Evolutionary conservation across 805 yeast genomes (phyloP), one percentile per base, ranked within the genome.

Genomic region (Lipomyces japonicus): DNA sequence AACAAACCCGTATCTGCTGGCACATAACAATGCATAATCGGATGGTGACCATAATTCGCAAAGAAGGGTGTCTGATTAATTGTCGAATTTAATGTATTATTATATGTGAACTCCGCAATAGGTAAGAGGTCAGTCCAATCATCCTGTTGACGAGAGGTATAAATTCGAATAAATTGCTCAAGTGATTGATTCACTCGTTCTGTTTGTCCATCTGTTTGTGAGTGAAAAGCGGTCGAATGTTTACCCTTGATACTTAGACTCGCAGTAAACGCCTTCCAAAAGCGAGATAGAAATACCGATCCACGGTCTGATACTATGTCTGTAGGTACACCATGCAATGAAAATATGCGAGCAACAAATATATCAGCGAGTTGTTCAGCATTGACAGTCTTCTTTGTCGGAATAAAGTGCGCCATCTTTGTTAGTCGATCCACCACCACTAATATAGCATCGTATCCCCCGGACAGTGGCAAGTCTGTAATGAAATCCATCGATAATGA

Each of bases 171-270:
- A 10, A 28, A 28, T 14, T 50, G 56, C 26, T 50, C 50, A 24
- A 50, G 18, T 9, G 45, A 43, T 21, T 24, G 36, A 22, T 51
- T 50, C 3, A 32, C n/a, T 18, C 61, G 37, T 50, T 56, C 62
- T 24, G 60, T 57, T 24, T 56, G 61, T 12, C 61, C 62, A 50
- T 56, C 60, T n/a, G 61, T 58, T 31, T 56, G 50, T 5, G n/a
- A n/a, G n/a, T 28, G 32, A 14, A 10, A 10, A 14, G 32, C n/a
- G n/a, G n/a, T n/a, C n/a, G n/a, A n/a, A n/a, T n/a, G n/a, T n/a
- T n/a, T n/a, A n/a, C n/a, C n/a, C n/a, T n/a, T n/a, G n/a, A n/a
- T n/a, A n/a, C n/a, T n/a, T n/a, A n/a, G n/a, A n/a, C n/a, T n/a
- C n/a, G n/a, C n/a, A n/a, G n/a, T n/a, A n/a, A 28, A 28, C 32